Evolutionary conservation across 371 early-diverging fungal species (phyloP), one percentile per base, ranked within the genome.

Genomic region (Coemansia sp.): DNA sequence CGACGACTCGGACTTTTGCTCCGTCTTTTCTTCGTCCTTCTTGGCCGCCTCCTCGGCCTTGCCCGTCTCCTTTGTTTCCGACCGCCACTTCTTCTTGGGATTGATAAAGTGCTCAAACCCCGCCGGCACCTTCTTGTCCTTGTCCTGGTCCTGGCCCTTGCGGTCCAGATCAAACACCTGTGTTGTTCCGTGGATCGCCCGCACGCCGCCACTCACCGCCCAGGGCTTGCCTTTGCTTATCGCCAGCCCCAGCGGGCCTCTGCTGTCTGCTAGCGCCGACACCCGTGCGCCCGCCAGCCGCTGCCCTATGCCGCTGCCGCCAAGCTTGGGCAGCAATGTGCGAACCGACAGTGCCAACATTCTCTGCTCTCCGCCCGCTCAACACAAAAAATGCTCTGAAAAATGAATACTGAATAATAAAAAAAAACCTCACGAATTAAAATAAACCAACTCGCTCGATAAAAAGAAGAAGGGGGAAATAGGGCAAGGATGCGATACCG

Each of bases 21-120:
- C 57, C 72, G 65, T 20, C 59, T 53, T 36, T 51, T 55, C 41
- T 57, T 51, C 32, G 51, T 34, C 34, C 35, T 51, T 63, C 40
- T 26, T 40, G 16, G 40, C 60, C 36, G 59, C 54, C 13, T 30
- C 40, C 49, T 60, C 56, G 45, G 30, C 26, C 5, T 30, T 43
- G 30, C 76, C 50, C 13, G 41, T 26, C 26, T 26, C 26, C 26
- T 26, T 26, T 38, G 20, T 9, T n/a, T 43, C 47, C 9, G 67
- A 60, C 62, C 62, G 67, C 67, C 47, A 47, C 13, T 61, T 62
- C 41, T 88, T 80, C 61, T 81, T 80, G 20, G 91, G 83, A 47
- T 79, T 66, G 14, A 79, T 32, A 47, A 79, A 79, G 63, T 79
- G 65, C 43, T 79, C 79, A 52, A 79, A 79, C 14, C 79, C 79